phyloP scores from a whole-genome alignment of 2,329 filamentous ascomycete genomes.

The Chaetomium globosum region DNA sequence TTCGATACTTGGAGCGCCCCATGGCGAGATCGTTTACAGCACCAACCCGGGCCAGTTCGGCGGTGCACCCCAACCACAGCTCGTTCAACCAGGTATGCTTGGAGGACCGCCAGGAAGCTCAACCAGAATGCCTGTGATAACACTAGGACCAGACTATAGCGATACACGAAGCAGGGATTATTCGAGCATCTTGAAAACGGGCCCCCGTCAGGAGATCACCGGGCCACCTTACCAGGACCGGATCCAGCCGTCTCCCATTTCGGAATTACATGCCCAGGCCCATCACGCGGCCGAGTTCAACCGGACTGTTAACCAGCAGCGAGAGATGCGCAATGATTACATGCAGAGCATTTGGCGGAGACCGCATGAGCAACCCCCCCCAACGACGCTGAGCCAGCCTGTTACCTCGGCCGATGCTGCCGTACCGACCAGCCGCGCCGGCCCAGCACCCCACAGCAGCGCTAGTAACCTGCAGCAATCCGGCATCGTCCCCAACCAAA shows the following conservation, averaged over 20 bases:
- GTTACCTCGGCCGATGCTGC: slow-evolving; percentile 50
- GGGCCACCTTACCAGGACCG: slow-evolving; percentile 88
- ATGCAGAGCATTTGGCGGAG: slow-evolving; percentile 80
- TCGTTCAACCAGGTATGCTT: slow-evolving; percentile 73
- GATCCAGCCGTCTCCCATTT: slow-evolving; percentile 71
- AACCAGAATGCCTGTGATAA: slow-evolving; percentile 81
- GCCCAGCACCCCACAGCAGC: slow-evolving; percentile 61
- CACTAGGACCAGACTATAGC: slow-evolving; percentile 74
- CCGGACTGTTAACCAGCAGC: slow-evolving; percentile 77
- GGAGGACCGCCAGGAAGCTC: slow-evolving; percentile 64
- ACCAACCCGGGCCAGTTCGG: slow-evolving; percentile 69
- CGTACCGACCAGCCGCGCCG: slow-evolving; percentile 55
- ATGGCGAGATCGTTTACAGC: slow-evolving; percentile 87
- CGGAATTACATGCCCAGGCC: slow-evolving; percentile 82
- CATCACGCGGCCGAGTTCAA: slow-evolving; percentile 90
- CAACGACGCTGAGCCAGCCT: slow-evolving; percentile 52
- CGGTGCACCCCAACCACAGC: slow-evolving; percentile 66
- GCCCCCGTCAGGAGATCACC: slow-evolving; percentile 85
- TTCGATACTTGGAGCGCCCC: slow-evolving; percentile 65
- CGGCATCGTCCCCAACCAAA: slow-evolving; percentile 61
- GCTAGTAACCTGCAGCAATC: slow-evolving; percentile 60
- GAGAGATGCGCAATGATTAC: slow-evolving; percentile 76
- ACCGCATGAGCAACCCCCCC: slow-evolving; percentile 73
- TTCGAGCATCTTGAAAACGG: slow-evolving; percentile 72
- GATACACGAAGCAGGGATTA: slow-evolving; percentile 80